Evolutionary conservation across 2,329 filamentous ascomycete genomes (phyloP).

Genomic region (Aspergillus pseudonomiae): DNA sequence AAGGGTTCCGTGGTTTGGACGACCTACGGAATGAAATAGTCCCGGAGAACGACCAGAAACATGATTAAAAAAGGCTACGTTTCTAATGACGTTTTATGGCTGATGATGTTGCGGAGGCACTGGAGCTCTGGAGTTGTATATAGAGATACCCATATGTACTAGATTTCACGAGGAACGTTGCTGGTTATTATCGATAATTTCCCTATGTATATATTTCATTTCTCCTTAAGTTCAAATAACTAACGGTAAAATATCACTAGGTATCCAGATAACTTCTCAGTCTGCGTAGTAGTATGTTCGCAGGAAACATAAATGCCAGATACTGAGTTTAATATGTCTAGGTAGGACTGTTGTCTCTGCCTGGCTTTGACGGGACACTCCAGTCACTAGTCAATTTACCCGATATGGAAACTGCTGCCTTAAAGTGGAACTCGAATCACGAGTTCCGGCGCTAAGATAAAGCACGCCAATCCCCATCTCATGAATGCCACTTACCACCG

Average conservation of each 20-base stretch:
- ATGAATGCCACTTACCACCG: not conserved
- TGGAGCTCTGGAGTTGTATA: slow-evolving; percentile 12
- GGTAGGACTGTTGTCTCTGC: not conserved
- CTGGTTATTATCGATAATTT: not conserved
- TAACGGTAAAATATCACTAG: not conserved
- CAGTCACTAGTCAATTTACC: not conserved
- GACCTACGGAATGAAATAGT: slow-evolving; percentile 35
- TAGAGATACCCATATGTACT: slow-evolving; percentile 16
- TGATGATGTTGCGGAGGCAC: not conserved
- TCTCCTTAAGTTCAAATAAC: not conserved
- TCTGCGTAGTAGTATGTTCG: not conserved
- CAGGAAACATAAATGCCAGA: not conserved
- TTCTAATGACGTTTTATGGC: slow-evolving; percentile 2
- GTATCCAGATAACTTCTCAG: not conserved
- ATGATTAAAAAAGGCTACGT: not conserved
- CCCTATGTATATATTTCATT: not conserved
- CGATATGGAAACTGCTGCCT: not conserved
- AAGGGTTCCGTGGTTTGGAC: slow-evolving; percentile 79
- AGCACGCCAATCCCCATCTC: not conserved
- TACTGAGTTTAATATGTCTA: not conserved
- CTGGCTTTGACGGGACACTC: not conserved
- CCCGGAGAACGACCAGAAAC: not conserved
- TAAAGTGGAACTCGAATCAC: slow-evolving; percentile 14
- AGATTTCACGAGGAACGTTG: not conserved
- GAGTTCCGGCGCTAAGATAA: slow-evolving; percentile 10